Evolutionary conservation across 2,329 filamentous ascomycete genomes (phyloP).

Genomic region (Alternaria triticimaculans): DNA sequence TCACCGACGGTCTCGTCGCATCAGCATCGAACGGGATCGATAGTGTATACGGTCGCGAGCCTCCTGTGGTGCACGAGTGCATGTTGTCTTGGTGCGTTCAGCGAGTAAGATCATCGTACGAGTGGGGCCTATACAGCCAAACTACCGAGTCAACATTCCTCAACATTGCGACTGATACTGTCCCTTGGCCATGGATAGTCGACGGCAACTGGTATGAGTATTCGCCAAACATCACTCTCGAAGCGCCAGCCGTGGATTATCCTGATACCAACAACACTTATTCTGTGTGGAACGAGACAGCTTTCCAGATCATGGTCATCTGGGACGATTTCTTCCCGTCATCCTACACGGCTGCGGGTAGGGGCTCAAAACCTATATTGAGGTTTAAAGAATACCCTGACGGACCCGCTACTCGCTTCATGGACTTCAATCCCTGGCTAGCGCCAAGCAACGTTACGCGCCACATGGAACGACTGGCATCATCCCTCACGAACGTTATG

Average conservation of each 20-base stretch:
- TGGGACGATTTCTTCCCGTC: too few relatives aligned
- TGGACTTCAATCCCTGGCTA: too few relatives aligned
- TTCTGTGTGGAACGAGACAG: neutral
- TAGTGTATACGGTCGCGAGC: constrained; percentile 9
- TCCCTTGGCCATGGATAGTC: neutral
- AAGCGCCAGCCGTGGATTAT: neutral
- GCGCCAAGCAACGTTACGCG: too few relatives aligned
- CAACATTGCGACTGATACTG: neutral
- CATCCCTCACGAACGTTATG: too few relatives aligned
- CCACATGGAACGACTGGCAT: too few relatives aligned
- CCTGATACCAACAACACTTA: neutral
- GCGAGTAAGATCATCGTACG: constrained; percentile 25
- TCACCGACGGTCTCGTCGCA: constrained; percentile 10
- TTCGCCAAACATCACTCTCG: neutral
- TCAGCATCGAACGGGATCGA: constrained; percentile 2
- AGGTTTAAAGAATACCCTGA: too few relatives aligned
- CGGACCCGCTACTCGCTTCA: too few relatives aligned
- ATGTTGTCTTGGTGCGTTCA: constrained; percentile 34
- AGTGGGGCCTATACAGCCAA: neutral
- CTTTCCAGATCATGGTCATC: too few relatives aligned
- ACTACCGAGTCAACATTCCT: neutral
- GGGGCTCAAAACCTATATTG: too few relatives aligned
- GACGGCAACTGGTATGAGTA: too few relatives aligned
- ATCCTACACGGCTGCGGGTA: too few relatives aligned
- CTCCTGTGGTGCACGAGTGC: constrained; percentile 28